Percentiles rank a stretch among this genome's conserved stretches.
These are phyloP conservation scores for Purshia tridentata DNA, from an alignment of 306 rosid species.

Conservation along the genomic window DNA sequence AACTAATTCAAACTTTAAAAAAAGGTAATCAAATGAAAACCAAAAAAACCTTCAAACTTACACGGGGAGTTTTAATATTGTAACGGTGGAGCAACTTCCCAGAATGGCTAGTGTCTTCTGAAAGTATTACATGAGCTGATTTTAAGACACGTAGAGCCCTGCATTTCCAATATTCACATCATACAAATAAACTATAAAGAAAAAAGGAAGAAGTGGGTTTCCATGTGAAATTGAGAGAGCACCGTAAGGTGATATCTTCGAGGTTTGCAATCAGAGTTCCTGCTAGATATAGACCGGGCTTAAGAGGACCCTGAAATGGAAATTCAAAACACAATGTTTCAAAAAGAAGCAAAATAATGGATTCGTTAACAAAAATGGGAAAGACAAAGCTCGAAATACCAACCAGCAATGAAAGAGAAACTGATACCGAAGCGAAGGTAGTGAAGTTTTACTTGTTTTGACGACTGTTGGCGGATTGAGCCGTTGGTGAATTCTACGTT, in stretches of 20 bases:
- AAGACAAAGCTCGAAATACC: background rate
- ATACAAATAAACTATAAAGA: background rate
- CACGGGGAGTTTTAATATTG: slow-evolving; percentile 81
- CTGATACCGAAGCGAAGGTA: background rate
- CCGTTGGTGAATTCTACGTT: slow-evolving; percentile 18
- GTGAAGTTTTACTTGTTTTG: slow-evolving; percentile 44
- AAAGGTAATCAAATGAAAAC: background rate
- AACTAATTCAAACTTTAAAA: slow-evolving; percentile 12
- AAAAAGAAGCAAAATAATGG: slow-evolving; percentile 4
- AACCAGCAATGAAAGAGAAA: background rate
- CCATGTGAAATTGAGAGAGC: background rate
- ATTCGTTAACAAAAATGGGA: background rate
- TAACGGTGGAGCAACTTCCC: slow-evolving; percentile 83
- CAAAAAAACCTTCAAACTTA: slow-evolving; percentile 28
- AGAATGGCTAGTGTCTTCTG: slow-evolving; percentile 93
- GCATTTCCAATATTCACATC: slow-evolving; percentile 15
- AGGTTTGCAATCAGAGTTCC: slow-evolving; percentile 90
- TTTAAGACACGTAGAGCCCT: slow-evolving; percentile 82
- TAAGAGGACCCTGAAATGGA: slow-evolving; percentile 46
- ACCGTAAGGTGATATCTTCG: slow-evolving; percentile 79
- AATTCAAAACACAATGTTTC: background rate
- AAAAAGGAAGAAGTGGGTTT: background rate
- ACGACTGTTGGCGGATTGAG: slow-evolving; percentile 35
- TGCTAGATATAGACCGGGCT: slow-evolving; percentile 80
- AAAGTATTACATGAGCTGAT: slow-evolving; percentile 77